Percentiles rank a stretch among this genome's conserved stretches.
Evolutionary conservation across 1,284 basidiomycete species (phyloP).

Genomic region (Cystobasidiaceae sp.): DNA sequence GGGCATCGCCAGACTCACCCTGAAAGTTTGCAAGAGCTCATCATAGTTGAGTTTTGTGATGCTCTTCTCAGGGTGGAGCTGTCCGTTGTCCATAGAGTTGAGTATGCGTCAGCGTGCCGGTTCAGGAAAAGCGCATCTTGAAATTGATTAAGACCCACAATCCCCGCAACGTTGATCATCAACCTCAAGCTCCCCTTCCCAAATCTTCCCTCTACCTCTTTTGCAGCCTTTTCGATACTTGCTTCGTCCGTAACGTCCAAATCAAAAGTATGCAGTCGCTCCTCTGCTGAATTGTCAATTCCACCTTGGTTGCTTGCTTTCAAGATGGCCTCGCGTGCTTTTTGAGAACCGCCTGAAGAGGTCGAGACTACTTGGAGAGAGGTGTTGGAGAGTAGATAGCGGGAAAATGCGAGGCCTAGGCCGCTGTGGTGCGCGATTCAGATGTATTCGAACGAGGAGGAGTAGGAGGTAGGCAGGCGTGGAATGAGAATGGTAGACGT

Average conservation of each 20-base stretch:
- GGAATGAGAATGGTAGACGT: too few relatives aligned
- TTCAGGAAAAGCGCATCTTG: neutral
- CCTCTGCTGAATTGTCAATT: slow-evolving; percentile 1
- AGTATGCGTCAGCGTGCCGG: neutral
- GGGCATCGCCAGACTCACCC: slow-evolving; percentile 31
- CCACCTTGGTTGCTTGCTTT: slow-evolving; percentile 11
- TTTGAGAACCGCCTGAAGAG: slow-evolving; percentile 46
- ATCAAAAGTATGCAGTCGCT: slow-evolving; percentile 48
- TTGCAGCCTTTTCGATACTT: slow-evolving; percentile 46
- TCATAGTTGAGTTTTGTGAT: slow-evolving; percentile 48
- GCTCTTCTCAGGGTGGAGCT: slow-evolving; percentile 53
- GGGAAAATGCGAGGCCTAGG: slow-evolving; percentile 36
- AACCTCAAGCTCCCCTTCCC: slow-evolving; percentile 48
- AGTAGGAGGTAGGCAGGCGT: neutral
- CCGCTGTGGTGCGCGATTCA: too few relatives aligned
- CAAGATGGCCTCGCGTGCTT: slow-evolving; percentile 45
- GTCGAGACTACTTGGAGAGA: slow-evolving; percentile 50
- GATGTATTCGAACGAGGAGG: neutral
- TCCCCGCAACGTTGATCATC: slow-evolving; percentile 51
- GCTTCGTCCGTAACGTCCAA: slow-evolving; percentile 49
- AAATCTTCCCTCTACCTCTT: slow-evolving; percentile 46
- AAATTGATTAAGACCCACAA: slow-evolving; percentile 43
- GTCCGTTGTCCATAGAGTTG: neutral
- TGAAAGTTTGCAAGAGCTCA: slow-evolving; percentile 43
- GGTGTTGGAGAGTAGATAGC: slow-evolving; percentile 47